Evolutionary conservation across 352 stramenopile species (phyloP).

Genomic region (Phytopythium boreale): DNA sequence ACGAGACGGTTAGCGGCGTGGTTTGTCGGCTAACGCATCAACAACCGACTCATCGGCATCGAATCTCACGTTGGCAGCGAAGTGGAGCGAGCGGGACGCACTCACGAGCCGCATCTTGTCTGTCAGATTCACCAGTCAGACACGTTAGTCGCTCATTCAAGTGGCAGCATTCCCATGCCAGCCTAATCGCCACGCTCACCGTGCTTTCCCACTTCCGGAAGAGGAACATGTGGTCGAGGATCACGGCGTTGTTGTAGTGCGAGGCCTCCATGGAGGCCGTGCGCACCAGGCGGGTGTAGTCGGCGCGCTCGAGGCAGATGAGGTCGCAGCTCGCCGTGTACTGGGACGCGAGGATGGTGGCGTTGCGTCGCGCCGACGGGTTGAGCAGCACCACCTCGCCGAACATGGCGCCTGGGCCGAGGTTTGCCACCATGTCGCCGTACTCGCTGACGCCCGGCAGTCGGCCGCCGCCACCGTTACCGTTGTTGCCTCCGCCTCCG

Average conservation of each 20-base stretch:
- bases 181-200: constrained; percentile 19
- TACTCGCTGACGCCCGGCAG: constrained; percentile 28
- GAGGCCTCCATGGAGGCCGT: constrained; percentile 77
- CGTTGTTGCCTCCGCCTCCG: constrained; percentile 6
- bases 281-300: constrained; percentile 71
- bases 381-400: constrained; percentile 74
- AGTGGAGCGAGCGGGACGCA: constrained; percentile 59
- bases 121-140: constrained; percentile 7
- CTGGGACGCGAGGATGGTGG: constrained; percentile 68
- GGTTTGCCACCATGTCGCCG: constrained; percentile 54
- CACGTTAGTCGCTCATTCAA: neutral
- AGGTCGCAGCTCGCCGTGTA: constrained; percentile 60
- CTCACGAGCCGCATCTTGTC: constrained; percentile 78
- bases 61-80: constrained; percentile 48
- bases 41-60: neutral
- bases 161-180: neutral
- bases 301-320: constrained; percentile 65
- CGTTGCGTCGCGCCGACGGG: constrained; percentile 55
- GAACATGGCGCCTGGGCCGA: constrained; percentile 72
- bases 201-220: constrained; percentile 73
- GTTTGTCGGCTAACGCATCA: neutral
- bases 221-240: constrained; percentile 72
- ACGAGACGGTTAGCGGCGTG: neutral
- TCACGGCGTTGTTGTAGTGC: constrained; percentile 73
- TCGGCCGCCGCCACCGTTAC: constrained; percentile 19